Percentiles rank a stretch among this genome's conserved stretches.
Evolutionary conservation across 2,329 filamentous ascomycete genomes (phyloP).

Genomic region (Penicillium sp.): DNA sequence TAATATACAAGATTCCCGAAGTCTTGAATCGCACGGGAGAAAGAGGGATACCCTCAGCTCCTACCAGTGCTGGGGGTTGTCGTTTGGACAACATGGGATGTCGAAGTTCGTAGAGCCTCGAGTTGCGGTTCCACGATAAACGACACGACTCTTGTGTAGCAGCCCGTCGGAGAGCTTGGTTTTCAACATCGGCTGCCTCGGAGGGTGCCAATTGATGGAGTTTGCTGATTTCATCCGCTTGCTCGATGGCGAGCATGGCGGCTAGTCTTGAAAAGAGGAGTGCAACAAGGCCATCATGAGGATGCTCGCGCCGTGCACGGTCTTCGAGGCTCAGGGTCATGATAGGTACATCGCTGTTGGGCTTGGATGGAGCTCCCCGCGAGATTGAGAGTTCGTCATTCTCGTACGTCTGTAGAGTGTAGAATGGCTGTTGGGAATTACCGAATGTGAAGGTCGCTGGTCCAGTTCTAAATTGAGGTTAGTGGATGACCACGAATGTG

Average conservation of each 20-base stretch:
- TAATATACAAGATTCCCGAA: conserved; percentile 44
- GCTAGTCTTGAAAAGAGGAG: conserved; percentile 52
- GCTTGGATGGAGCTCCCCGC: conserved; percentile 44
- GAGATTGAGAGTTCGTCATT: conserved; percentile 46
- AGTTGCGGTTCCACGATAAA: conserved; percentile 46
- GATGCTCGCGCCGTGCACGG: conserved; percentile 37
- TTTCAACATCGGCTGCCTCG: conserved; percentile 46
- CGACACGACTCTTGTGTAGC: conserved; percentile 50
- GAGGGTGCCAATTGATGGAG: conserved; percentile 43
- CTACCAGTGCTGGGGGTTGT: conserved; percentile 32
- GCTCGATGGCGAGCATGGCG: conserved; percentile 52
- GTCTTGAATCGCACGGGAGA: conserved; percentile 33
- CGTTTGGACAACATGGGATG: conserved; percentile 45
- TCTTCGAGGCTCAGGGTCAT: conserved; percentile 46
- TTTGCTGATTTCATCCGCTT: conserved; percentile 43
- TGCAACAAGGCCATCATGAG: conserved; percentile 47
- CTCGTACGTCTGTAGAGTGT: conserved; percentile 46
- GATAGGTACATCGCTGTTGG: conserved; percentile 44
- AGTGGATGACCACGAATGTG: neutral
- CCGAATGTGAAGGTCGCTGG: conserved; percentile 48
- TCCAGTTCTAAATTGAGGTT: conserved; percentile 35
- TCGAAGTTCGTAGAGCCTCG: conserved; percentile 47
- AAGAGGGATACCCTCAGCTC: conserved; percentile 37
- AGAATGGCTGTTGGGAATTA: conserved; percentile 44
- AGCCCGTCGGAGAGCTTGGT: conserved; percentile 46